phyloP scores from a whole-genome alignment of 148 eudicot genomes.

The Arctostaphylos glauca region DNA sequence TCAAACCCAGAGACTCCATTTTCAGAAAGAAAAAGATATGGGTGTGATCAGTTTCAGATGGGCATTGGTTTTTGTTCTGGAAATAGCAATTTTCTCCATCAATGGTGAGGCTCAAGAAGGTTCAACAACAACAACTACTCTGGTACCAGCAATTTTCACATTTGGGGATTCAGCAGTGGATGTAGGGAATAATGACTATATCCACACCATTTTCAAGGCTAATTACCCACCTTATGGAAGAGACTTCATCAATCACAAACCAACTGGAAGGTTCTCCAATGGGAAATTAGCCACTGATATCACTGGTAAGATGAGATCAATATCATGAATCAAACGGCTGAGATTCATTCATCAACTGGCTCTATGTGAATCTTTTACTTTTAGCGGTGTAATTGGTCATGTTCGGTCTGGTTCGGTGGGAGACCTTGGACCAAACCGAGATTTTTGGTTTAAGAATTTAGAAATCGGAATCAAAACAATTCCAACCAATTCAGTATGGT shows the following conservation, averaged over 20 bases:
- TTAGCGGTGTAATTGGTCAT: no score
- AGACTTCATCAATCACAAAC: slow-evolving; percentile 56
- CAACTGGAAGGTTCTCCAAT: slow-evolving; percentile 96
- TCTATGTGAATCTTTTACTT: no score
- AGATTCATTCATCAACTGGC: slow-evolving; percentile 39
- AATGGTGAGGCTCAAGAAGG: slow-evolving; percentile 40
- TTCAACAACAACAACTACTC: slow-evolving; percentile 16
- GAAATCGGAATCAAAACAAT: no score
- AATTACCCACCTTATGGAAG: slow-evolving; percentile 95
- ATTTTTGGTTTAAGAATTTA: no score
- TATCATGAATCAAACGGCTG: slow-evolving; percentile 61
- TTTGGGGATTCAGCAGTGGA: slow-evolving; percentile 91
- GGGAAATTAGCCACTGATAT: slow-evolving; percentile 95
- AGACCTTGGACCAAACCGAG: no score
- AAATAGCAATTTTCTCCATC: slow-evolving; percentile 24
- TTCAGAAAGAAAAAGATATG: slow-evolving; percentile 9
- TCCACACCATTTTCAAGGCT: slow-evolving; percentile 75
- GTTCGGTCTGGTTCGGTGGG: no score
- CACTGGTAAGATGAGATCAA: slow-evolving; percentile 51
- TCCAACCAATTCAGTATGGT: no score
- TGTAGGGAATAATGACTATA: slow-evolving; percentile 87
- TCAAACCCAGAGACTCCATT: not conserved
- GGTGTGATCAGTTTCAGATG: slow-evolving; percentile 16
- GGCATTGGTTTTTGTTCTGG: slow-evolving; percentile 12
- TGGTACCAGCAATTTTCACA: slow-evolving; percentile 79